Evolutionary conservation across 116 monocot species (phyloP).

Genomic region (Iris pallida): DNA sequence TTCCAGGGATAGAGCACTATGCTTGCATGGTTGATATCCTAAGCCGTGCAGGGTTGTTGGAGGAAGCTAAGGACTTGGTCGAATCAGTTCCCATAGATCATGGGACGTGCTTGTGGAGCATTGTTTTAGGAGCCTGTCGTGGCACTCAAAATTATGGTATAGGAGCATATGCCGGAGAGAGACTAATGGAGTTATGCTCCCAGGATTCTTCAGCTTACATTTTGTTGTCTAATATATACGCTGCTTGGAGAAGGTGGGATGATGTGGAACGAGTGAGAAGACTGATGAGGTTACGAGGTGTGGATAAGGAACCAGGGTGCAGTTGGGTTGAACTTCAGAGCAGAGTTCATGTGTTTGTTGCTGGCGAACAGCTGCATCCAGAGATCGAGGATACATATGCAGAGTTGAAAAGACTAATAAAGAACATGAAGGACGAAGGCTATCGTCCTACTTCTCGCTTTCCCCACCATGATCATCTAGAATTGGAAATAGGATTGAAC

Average conservation of each 20-base stretch:
- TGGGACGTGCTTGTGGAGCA: constrained; percentile 52
- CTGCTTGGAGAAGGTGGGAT: constrained; percentile 46
- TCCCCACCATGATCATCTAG: not conserved
- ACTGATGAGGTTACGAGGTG: constrained; percentile 50
- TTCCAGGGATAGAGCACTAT: constrained; percentile 59
- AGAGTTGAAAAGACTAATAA: constrained; percentile 33
- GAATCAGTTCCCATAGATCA: constrained; percentile 53
- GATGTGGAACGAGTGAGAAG: constrained; percentile 63
- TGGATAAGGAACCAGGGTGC: constrained; percentile 69
- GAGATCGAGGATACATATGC: constrained; percentile 31
- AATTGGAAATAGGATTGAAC: not conserved
- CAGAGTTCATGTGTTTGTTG: constrained; percentile 71
- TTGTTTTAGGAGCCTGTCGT: constrained; percentile 59
- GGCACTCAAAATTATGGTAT: constrained; percentile 31
- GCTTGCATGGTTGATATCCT: constrained; percentile 83
- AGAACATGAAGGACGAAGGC: constrained; percentile 58
- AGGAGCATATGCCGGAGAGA: constrained; percentile 71
- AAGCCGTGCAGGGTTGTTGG: constrained; percentile 45
- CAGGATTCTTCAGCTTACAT: constrained; percentile 62
- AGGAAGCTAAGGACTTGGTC: constrained; percentile 55
- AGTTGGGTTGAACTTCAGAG: constrained; percentile 72
- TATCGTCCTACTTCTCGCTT: constrained; percentile 8
- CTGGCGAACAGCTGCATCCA: constrained; percentile 58
- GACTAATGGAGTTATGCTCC: constrained; percentile 54
- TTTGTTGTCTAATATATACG: constrained; percentile 65